phyloP scores from a whole-genome alignment of 495 filamentous ascomycete genomes.

The Glonium stellatum region DNA sequence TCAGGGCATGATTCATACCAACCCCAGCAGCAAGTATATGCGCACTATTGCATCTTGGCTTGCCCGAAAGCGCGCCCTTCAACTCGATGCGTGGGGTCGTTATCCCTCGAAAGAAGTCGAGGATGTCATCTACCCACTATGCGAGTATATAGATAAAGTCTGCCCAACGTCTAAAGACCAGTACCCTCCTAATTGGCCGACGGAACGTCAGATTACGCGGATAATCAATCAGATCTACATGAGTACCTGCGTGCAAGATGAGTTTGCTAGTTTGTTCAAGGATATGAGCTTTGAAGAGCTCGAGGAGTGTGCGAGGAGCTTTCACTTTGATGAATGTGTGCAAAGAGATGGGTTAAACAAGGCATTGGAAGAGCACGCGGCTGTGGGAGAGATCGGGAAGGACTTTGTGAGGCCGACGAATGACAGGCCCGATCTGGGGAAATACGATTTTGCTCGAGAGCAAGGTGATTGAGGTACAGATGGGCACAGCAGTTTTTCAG shows the following conservation, averaged over 20 bases:
- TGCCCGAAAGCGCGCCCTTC: constrained; percentile 47
- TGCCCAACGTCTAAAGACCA: constrained; percentile 39
- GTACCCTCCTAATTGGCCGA: constrained; percentile 52
- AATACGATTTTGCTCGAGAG: neutral
- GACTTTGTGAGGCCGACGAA: constrained; percentile 7
- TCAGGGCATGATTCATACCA: constrained; percentile 55
- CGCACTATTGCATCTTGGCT: constrained; percentile 46
- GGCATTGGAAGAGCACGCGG: constrained; percentile 42
- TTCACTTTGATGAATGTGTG: constrained; percentile 52
- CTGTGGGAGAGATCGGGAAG: neutral
- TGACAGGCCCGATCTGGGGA: neutral
- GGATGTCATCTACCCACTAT: constrained; percentile 36
- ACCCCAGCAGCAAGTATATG: constrained; percentile 44
- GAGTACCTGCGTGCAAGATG: constrained; percentile 46
- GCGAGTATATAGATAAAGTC: constrained; percentile 41
- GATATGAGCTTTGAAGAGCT: constrained; percentile 49
- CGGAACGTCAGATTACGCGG: constrained; percentile 50
- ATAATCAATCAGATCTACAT: constrained; percentile 49
- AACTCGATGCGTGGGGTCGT: constrained; percentile 51
- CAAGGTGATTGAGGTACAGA: neutral
- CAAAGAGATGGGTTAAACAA: constrained; percentile 50
- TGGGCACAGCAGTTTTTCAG: no score
- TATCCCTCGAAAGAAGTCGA: constrained; percentile 37
- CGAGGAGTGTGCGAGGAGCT: constrained; percentile 51
- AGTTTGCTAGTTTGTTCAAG: constrained; percentile 52